Base-by-base conservation (phyloP, 768 basidiomycete genomes). In the Suillus sp. region DNA sequence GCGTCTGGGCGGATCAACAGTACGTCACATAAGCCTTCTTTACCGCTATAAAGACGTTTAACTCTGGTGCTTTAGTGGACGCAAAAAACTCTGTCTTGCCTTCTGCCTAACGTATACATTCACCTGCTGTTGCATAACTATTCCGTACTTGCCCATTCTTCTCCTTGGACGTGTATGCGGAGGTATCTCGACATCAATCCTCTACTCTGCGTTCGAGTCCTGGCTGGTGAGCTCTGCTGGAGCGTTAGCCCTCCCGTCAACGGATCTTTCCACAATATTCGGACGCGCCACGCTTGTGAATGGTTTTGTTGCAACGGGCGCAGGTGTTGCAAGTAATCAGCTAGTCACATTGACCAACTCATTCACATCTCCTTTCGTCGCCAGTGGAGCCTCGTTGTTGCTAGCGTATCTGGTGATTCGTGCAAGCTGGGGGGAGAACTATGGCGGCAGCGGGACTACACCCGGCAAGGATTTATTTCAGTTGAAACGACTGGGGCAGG, bases 1-100 rank as follows among this genome's bases (percentile, higher is more conserved):
- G 91, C 10, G 85, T 84, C 11, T 91, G 88, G 90, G 91, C 90
- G 9, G 91, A 91, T 71, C 85, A 89, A 71, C 82, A 89, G 90
- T 87, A 65, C 64, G 86, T 80, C 4, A 14, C 13, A 8, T 68
- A 16, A 50, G 61, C 56, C 13, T 42, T 57, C 1, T 16, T 11
- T 20, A 13, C 10, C 9, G 20, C 3, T 6, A 38, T 20, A 5
- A 16, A n/a, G 42, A 35, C 8, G 20, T 53, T 68, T 43, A 69
- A 18, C 22, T 62, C 16, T 37, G 51, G 16, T 50, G 10, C 11
- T 2, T 20, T 65, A 91, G 90, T 66, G 91, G 91, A 16, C 84
- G 91, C 14, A 85, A 83, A 64, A 82, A 78, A 62, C 72, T 91
- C 16, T 92, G 90, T 65, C 79, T 90, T n/a, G 75, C 81, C 20